Evolutionary conservation across 257 asterid species (phyloP).

Genomic region (Scutellaria barbata): DNA sequence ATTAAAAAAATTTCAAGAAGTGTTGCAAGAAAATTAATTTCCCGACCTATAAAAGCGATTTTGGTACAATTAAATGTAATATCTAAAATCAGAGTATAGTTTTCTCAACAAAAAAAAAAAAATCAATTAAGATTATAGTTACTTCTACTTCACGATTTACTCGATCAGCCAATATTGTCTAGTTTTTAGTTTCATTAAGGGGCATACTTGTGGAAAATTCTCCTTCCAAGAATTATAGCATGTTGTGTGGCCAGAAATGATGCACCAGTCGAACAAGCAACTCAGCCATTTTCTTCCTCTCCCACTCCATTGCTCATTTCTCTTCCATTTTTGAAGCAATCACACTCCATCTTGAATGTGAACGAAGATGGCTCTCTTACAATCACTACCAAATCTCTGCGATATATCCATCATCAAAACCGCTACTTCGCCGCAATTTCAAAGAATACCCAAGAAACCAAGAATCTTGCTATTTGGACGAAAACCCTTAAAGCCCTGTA

Average conservation of each 20-base stretch:
- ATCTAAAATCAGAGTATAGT: too few species aligned
- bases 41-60: too few species aligned
- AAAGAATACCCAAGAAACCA: constrained; percentile 31
- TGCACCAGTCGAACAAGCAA: constrained; percentile 14
- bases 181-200: too few species aligned
- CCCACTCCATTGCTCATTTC: constrained; percentile 20
- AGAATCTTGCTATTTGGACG: constrained; percentile 22
- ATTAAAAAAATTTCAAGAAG: too few species aligned
- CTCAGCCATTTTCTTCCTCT: not conserved
- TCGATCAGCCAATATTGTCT: too few species aligned
- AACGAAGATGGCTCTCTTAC: constrained; percentile 41
- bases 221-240: too few species aligned
- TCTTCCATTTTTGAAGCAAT: not conserved
- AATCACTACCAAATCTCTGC: constrained; percentile 29
- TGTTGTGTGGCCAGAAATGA: constrained; percentile 19
- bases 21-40: too few species aligned
- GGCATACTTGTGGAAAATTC: not conserved
- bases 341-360: constrained; percentile 4
- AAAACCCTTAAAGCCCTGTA: constrained; percentile 26
- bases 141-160: too few species aligned
- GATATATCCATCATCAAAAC: constrained; percentile 10
- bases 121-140: too few species aligned
- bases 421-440: constrained; percentile 32
- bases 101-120: too few species aligned
- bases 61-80: too few species aligned